These are phyloP conservation scores for Glarea lozoyensis DNA, from an alignment of 495 filamentous ascomycete species.

Conservation along the genomic window DNA sequence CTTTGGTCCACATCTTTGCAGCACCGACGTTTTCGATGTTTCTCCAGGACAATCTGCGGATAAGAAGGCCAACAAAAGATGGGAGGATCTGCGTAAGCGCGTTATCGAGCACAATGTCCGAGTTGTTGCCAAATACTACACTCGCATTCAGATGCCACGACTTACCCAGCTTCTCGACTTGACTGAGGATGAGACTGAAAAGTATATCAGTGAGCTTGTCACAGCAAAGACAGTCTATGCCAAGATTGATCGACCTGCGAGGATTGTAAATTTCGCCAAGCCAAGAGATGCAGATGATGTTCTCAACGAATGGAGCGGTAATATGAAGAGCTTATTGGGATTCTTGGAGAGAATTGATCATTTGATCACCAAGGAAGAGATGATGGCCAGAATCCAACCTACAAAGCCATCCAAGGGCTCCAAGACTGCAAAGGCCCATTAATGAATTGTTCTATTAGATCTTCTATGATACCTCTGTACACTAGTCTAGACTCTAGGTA, in stretches of 20 bases:
- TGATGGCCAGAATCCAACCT: constrained; percentile 95
- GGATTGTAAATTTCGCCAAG: constrained; percentile 87
- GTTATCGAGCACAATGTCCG: constrained; percentile 99
- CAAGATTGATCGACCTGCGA: constrained; percentile 90
- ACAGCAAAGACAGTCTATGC: constrained; percentile 95
- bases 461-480: constrained; percentile 19
- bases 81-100: constrained; percentile 90
- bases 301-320: constrained; percentile 95
- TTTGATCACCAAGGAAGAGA: constrained; percentile 99
- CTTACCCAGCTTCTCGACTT: constrained; percentile 85
- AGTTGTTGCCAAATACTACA: constrained; percentile 97
- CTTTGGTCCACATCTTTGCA: constrained; percentile 82
- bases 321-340: constrained; percentile 95
- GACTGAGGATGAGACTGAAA: constrained; percentile 91
- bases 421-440: constrained; percentile 20
- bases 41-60: constrained; percentile 52
- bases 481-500: constrained; percentile 23
- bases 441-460: constrained; percentile 11
- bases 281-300: constrained; percentile 93
- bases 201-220: constrained; percentile 91
- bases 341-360: constrained; percentile 92
- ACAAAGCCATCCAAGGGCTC: constrained; percentile 14
- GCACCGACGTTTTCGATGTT: constrained; percentile 79
- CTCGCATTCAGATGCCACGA: constrained; percentile 83
- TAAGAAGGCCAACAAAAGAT: constrained; percentile 69